Base-by-base conservation (phyloP, 768 basidiomycete genomes). In the Suillus plorans region DNA sequence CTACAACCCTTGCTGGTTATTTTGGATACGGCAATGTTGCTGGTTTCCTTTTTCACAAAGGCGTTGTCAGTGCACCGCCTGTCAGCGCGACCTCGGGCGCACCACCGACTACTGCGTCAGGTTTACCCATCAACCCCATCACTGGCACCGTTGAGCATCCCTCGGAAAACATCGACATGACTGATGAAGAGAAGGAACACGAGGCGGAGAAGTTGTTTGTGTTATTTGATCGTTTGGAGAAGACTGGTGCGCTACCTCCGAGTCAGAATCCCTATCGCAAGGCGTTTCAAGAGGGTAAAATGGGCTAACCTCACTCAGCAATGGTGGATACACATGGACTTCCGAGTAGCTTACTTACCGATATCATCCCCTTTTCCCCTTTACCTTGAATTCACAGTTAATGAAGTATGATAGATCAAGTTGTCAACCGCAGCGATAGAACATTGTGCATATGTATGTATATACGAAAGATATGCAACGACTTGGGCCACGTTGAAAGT, bases 11-110 rank as follows among this genome's bases (percentile, higher is more conserved):
- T 18, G 85, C 87, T n/a, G 84, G 87, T 5, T 85, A 91, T 52
- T 84, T 97, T 61, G 97, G 97, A 8, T 99, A 99, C 70, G 97
- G 97, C 49, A 95, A 95, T 73, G 94, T 95, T 49, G 94, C 95
- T 0, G 97, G 97, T 1, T 92, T 94, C 82, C 82, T 99, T 31
- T 96, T 94, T 80, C 88, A 91, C 73, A 96, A 95, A 72, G 95
- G 95, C 18, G 83, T 99, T 69, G 82, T 91, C 71, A 83, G 76
- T 63, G 84, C 86, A 7, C 91, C 89, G 1, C 73, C 71, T 22
- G 70, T 73, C 18, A 68, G 78, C 20, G 71, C 73, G 13, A 69
- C 78, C 12, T 72, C 80, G 0, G 69, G 76, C 13, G 74, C 78
- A 28, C 73, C 79, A 1, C 71, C 64, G 5, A 74, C 80, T 3